Conservation (phyloP, 306 rosid genomes). For the Casuarina glauca region DNA sequence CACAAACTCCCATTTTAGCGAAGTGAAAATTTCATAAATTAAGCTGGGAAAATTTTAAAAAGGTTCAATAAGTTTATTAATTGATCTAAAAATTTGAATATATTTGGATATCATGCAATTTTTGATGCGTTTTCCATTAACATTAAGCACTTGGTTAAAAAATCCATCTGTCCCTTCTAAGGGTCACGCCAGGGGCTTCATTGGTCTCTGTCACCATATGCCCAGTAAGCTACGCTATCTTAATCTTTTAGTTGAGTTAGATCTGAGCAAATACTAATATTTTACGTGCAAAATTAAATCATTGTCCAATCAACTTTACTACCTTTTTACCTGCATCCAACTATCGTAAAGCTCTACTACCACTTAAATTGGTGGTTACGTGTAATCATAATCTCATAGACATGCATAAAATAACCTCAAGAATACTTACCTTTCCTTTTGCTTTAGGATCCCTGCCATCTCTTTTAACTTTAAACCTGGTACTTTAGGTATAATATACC, state of each 20-base stretch:
- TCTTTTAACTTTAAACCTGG: constrained; percentile 26
- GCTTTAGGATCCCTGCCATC: constrained; percentile 20
- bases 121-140: no score
- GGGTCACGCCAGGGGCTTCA: no score
- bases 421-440: neutral
- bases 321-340: neutral
- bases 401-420: constrained; percentile 20
- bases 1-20: no score
- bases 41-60: no score
- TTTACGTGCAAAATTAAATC: constrained; percentile 7
- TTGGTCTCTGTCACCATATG: no score
- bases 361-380: constrained; percentile 3
- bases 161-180: no score
- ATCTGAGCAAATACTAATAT: neutral
- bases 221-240: neutral
- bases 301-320: neutral
- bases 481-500: constrained; percentile 4
- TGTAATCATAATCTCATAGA: constrained; percentile 5
- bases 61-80: no score
- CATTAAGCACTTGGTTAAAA: no score
- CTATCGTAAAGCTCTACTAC: neutral
- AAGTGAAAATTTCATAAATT: no score
- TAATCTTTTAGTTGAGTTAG: neutral
- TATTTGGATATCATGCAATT: no score
- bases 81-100: no score